Conservation (phyloP, 768 basidiomycete genomes). For the Termitomyces sp. region DNA sequence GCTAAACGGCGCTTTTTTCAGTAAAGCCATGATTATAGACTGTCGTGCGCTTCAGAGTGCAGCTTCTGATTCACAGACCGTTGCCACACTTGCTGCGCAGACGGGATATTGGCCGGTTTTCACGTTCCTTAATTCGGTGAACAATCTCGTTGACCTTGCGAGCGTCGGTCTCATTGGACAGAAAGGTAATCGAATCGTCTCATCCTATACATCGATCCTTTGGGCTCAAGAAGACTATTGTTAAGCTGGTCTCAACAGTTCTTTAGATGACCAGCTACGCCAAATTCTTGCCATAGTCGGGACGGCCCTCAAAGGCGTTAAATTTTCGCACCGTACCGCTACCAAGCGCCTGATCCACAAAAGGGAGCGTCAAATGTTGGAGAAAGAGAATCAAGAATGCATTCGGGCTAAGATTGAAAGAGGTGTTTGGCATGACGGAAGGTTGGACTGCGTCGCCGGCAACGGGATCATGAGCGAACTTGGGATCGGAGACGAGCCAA, state of each 20-base stretch:
- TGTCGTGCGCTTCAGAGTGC: slow-evolving; percentile 71
- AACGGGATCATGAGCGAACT: slow-evolving; percentile 85
- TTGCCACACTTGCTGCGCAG: slow-evolving; percentile 67
- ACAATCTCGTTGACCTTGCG: slow-evolving; percentile 85
- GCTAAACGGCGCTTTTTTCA: slow-evolving; percentile 19
- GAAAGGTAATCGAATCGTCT: slow-evolving; percentile 48
- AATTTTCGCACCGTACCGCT: slow-evolving; percentile 40
- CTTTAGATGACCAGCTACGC: slow-evolving; percentile 77
- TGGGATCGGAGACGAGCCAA: slow-evolving; percentile 72
- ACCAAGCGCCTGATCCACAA: slow-evolving; percentile 34
- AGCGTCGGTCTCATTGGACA: slow-evolving; percentile 93
- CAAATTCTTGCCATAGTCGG: slow-evolving; percentile 79
- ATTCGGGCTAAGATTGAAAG: slow-evolving; percentile 42
- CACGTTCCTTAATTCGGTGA: slow-evolving; percentile 76
- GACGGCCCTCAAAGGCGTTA: slow-evolving; percentile 62
- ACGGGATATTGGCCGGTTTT: slow-evolving; percentile 91
- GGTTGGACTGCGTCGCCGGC: slow-evolving; percentile 80
- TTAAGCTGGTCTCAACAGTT: slow-evolving; percentile 76
- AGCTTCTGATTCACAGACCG: slow-evolving; percentile 60
- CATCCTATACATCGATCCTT: background rate
- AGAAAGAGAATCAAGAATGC: slow-evolving; percentile 31
- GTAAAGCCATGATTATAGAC: slow-evolving; percentile 77
- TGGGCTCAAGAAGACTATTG: background rate
- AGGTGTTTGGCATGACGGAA: slow-evolving; percentile 84
- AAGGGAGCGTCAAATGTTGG: slow-evolving; percentile 29